A percentile compares a stretch with the other conserved stretches of the same genome.
phyloP scores from a whole-genome alignment of 352 stramenopile genomes.

The Pythium rhizo-oryzae region DNA sequence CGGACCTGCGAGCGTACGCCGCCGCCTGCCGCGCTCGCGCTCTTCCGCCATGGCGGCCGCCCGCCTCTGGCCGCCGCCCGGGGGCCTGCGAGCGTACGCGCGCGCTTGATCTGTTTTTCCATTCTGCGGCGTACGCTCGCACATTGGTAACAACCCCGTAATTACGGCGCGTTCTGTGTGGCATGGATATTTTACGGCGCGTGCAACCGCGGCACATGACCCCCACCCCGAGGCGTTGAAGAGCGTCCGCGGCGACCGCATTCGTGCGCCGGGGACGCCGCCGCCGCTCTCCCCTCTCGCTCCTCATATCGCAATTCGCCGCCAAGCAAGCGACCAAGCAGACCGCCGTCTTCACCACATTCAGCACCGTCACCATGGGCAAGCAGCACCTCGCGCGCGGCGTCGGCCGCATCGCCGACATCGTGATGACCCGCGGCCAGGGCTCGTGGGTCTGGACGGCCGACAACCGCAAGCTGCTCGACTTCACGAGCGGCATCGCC shows the following conservation, averaged over 20 bases:
- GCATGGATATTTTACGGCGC: not conserved
- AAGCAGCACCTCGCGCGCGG: constrained; percentile 75
- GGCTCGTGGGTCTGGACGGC: constrained; percentile 88
- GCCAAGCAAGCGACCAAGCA: not conserved
- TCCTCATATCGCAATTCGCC: constrained; percentile 14
- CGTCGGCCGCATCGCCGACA: constrained; percentile 84
- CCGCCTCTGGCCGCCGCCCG: too few species aligned
- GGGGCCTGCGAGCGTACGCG: constrained; percentile 13
- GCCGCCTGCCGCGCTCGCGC: not conserved
- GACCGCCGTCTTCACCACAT: not conserved
- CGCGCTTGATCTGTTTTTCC: constrained; percentile 14
- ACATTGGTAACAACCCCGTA: constrained; percentile 9
- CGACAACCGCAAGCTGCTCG: constrained; percentile 88
- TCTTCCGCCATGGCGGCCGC: too few species aligned
- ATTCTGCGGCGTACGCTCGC: constrained; percentile 34
- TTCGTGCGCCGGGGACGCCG: constrained; percentile 3
- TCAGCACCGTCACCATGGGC: constrained; percentile 48
- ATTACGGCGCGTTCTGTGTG: not conserved
- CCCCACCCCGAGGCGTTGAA: not conserved
- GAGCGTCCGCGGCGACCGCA: not conserved
- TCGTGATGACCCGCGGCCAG: constrained; percentile 84
- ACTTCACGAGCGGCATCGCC: constrained; percentile 94
- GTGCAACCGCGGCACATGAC: constrained; percentile 13
- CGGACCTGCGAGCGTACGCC: constrained; percentile 28
- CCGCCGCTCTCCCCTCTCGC: constrained; percentile 3